Percentiles rank a stretch among this genome's conserved stretches.
Evolutionary conservation across 2,329 filamentous ascomycete genomes (phyloP).

Genomic region (Akanthomyces dipterigenus): DNA sequence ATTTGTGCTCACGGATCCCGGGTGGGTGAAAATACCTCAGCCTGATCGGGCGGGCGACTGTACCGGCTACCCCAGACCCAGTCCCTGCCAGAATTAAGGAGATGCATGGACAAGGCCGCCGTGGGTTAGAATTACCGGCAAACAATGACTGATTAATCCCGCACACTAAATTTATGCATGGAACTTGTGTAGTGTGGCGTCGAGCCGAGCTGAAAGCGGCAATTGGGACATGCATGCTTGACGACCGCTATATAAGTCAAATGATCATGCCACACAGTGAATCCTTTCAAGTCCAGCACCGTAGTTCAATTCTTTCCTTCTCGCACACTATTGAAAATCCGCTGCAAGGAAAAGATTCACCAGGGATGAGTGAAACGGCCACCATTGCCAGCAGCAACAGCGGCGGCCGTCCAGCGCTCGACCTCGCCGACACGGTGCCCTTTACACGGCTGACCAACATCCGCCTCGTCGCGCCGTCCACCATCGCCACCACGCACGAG

Average conservation of each 20-base stretch:
- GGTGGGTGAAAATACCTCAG: not conserved
- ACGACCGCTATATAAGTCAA: too few species aligned
- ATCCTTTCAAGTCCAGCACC: too few species aligned
- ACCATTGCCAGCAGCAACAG: conserved; percentile 1
- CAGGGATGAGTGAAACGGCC: conserved; percentile 1
- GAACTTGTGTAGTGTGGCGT: too few species aligned
- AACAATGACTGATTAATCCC: not conserved
- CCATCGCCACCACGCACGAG: not conserved
- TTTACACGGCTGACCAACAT: not conserved
- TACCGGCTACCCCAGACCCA: not conserved
- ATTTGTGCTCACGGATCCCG: too few species aligned
- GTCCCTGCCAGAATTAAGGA: not conserved
- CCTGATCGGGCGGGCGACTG: not conserved
- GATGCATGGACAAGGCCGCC: not conserved
- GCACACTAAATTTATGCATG: not conserved
- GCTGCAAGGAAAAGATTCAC: too few species aligned
- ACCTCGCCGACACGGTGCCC: not conserved
- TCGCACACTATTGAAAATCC: too few species aligned
- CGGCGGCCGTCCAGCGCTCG: not conserved
- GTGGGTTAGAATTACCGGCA: not conserved
- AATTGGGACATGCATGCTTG: too few species aligned
- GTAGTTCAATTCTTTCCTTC: not conserved
- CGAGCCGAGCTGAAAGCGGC: too few species aligned
- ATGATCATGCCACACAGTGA: too few species aligned
- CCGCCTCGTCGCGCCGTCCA: not conserved